These are phyloP conservation scores for Fusarium incarnatum DNA, from an alignment of 2,329 filamentous ascomycete species.

Conservation along the genomic window DNA sequence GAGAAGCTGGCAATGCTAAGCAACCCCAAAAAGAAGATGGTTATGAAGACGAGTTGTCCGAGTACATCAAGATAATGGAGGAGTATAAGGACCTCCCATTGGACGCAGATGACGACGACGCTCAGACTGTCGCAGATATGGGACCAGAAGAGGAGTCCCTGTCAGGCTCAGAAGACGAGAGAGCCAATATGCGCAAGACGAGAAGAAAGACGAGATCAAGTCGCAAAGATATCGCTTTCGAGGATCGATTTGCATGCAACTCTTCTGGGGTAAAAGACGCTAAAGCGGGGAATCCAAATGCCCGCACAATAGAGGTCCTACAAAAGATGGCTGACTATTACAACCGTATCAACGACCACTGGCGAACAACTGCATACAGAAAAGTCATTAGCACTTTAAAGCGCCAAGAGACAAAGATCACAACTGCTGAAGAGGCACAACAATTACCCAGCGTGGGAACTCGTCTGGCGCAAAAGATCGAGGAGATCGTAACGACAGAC, in stretches of 20 bases:
- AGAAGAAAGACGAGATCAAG: conserved; percentile 35
- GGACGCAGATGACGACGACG: conserved; percentile 62
- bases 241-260: conserved; percentile 67
- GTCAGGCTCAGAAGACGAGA: conserved; percentile 43
- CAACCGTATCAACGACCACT: conserved; percentile 77
- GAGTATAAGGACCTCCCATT: conserved; percentile 69
- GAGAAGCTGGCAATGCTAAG: not conserved
- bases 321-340: conserved; percentile 86
- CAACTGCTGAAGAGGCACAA: conserved; percentile 75
- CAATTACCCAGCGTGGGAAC: conserved; percentile 75
- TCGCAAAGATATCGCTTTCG: conserved; percentile 52
- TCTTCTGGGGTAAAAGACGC: conserved; percentile 60
- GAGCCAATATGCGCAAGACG: conserved; percentile 30
- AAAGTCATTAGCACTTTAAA: conserved; percentile 80
- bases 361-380: conserved; percentile 80
- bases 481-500: conserved; percentile 85
- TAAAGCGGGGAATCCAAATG: conserved; percentile 73
- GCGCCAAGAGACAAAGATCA: conserved; percentile 72
- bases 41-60: conserved; percentile 67
- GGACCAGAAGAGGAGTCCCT: conserved; percentile 26
- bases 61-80: conserved; percentile 72
- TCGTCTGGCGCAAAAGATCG: conserved; percentile 84
- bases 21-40: conserved; percentile 1
- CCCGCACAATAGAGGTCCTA: conserved; percentile 78
- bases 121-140: conserved; percentile 39